phyloP scores from a whole-genome alignment of 1,284 basidiomycete species.

The Amylostereum areolatum region DNA sequence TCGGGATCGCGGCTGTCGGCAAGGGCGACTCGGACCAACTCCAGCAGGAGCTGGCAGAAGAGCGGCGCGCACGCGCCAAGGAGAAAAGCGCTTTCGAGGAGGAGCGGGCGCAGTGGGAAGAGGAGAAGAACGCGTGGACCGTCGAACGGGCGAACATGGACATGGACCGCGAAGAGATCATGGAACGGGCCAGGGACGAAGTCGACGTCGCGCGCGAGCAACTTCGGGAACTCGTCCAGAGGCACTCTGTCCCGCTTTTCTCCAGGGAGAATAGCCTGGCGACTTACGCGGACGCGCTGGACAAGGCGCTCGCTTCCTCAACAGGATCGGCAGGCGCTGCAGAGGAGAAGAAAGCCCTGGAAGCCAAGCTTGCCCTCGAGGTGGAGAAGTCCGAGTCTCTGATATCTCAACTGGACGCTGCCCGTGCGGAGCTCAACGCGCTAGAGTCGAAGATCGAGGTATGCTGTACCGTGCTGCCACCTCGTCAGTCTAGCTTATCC shows the following conservation, averaged over 20 bases:
- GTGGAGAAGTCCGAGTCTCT: slow-evolving; percentile 38
- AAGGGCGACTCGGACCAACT: slow-evolving; percentile 6
- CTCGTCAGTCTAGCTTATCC: slow-evolving; percentile 8
- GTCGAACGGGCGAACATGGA: slow-evolving; percentile 50
- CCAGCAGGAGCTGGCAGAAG: slow-evolving; percentile 2
- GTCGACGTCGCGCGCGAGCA: slow-evolving; percentile 10
- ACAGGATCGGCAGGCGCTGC: slow-evolving; percentile 22
- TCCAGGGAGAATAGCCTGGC: slow-evolving; percentile 9
- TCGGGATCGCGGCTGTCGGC: background rate
- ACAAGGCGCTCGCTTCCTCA: slow-evolving; percentile 16
- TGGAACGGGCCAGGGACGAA: slow-evolving; percentile 23
- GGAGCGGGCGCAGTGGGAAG: slow-evolving; percentile 18
- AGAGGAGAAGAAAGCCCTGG: slow-evolving; percentile 41
- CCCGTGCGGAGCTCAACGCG: slow-evolving; percentile 36
- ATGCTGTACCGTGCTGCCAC: background rate
- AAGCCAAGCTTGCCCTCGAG: slow-evolving; percentile 46
- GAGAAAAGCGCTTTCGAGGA: slow-evolving; percentile 1
- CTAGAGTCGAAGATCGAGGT: slow-evolving; percentile 39
- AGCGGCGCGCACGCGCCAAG: background rate
- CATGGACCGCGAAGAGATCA: slow-evolving; percentile 42
- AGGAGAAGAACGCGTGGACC: slow-evolving; percentile 43
- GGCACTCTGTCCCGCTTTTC: slow-evolving; percentile 13
- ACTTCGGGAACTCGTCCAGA: slow-evolving; percentile 11
- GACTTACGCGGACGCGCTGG: slow-evolving; percentile 9
- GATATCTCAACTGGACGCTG: slow-evolving; percentile 29